Conservation (phyloP, 2,329 filamentous ascomycete genomes). For the Chalaropsis ovoidea region DNA sequence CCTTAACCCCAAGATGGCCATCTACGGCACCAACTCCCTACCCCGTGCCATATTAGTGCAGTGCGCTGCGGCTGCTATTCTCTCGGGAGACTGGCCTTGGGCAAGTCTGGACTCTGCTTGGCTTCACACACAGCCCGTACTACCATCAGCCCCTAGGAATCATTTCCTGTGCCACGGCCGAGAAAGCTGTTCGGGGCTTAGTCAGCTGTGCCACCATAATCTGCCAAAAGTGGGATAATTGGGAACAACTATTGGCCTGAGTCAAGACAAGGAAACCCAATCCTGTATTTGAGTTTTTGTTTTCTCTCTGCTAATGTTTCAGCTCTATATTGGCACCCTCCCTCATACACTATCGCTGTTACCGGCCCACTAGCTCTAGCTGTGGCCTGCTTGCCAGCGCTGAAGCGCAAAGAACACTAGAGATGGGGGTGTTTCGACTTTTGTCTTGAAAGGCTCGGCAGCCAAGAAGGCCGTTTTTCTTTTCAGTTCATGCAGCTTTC, state of each 20-base stretch:
- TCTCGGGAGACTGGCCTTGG: not conserved
- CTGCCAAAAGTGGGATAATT: not conserved
- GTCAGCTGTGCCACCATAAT: slow-evolving; percentile 8
- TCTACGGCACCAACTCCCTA: not conserved
- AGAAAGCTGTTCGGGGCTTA: not conserved
- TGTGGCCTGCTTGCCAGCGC: not conserved
- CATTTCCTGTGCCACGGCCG: not conserved
- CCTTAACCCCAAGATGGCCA: not conserved
- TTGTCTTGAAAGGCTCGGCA: slow-evolving; percentile 2
- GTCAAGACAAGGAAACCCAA: not conserved
- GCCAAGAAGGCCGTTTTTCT: not conserved
- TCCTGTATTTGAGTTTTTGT: not conserved
- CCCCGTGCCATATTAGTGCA: not conserved
- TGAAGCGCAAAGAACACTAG: not conserved
- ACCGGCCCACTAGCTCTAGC: not conserved
- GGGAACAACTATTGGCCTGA: not conserved
- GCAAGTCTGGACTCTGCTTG: not conserved
- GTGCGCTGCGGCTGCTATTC: not conserved
- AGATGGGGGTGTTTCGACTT: not conserved
- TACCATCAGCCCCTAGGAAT: not conserved
- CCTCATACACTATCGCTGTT: not conserved
- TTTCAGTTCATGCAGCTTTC: not conserved
- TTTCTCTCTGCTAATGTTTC: not conserved
- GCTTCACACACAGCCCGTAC: not conserved
- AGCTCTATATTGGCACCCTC: not conserved